Base-by-base conservation (phyloP, 176 grass and related monocot genomes). In the Guadua angustifolia region DNA sequence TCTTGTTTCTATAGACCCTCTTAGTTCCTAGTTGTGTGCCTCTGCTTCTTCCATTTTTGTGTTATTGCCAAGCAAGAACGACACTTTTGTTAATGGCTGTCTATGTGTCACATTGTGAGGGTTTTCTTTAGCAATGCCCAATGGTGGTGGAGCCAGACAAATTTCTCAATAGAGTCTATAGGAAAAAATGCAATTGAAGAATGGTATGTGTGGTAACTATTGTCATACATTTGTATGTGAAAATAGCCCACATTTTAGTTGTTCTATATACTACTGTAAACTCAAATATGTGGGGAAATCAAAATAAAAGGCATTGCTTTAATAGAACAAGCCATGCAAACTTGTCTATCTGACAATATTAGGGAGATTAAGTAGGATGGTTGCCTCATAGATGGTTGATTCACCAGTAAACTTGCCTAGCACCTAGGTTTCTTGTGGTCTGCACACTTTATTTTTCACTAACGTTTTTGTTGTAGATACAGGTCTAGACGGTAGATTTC, bases 361-460 rank as follows among this genome's bases (percentile, higher is more conserved):
- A 63, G 69, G 69, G 69, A 62, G 19, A 43, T 33, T 74, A 49
- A 72, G 39, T 60, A 61, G 17, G 69, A 62, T 14, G 35, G 12
- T 16, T 82, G 24, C 14, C 49, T 40, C 15, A 43, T 56, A 57
- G 7, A 69, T 43, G 13, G 16, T 58, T 82, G 24, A 29, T 57
- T 72, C 21, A 50, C 26, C 26, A 62, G 0, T 50, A 73, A 19
- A 16, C 62, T 9, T 38, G 45, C 43, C 21, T 46, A 73, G 43
- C 59, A 64, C 26, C 15, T 47, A 49, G 13, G 2, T 17, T 36
- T 63, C 56, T 52, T 51, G 9, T 83, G 24, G 13, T 39, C 24
- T 35, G 6, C 8, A 69, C 13, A 25, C 24, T 59, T 59, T 59
- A 10, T 53, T 16, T 44, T 1, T 38, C 2, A 33, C 36, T 14